Percentiles rank a stretch among this genome's conserved stretches.
These are phyloP conservation scores for Lodderomyces pseudojiufengensis DNA, from an alignment of 1,139 yeast genomes.

Conservation along the genomic window DNA sequence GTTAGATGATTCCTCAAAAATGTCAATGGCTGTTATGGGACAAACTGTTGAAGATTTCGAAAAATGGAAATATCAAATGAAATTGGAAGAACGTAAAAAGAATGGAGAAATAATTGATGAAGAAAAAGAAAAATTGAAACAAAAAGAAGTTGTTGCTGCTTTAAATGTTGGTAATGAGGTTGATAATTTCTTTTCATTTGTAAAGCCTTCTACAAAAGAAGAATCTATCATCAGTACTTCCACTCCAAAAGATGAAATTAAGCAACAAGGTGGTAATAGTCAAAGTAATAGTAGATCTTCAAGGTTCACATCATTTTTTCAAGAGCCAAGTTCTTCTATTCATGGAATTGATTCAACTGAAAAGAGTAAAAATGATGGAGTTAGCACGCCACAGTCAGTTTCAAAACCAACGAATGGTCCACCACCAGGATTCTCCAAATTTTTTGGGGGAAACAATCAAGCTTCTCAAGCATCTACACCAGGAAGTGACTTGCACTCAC, in stretches of 20 bases:
- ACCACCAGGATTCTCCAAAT: conserved; percentile 17
- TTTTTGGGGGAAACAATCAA: conserved; percentile 11
- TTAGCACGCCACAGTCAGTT: conserved; percentile 3
- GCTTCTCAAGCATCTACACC: conserved; percentile 4
- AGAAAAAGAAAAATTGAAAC: conserved; percentile 15
- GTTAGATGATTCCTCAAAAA: conserved; percentile 21
- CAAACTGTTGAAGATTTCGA: conserved; percentile 70
- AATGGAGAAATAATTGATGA: conserved; percentile 42
- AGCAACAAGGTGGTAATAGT: no score
- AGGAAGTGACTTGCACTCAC: no score
- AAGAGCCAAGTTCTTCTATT: conserved; percentile 7
- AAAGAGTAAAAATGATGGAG: conserved; percentile 5
- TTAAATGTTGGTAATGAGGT: conserved; percentile 41
- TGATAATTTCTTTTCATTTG: conserved; percentile 51
- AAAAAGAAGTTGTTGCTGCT: conserved; percentile 14
- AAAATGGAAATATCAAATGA: conserved; percentile 63
- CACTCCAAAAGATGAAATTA: no score
- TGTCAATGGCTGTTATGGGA: conserved; percentile 31
- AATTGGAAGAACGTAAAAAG: conserved; percentile 50
- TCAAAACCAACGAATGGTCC: conserved; percentile 9
- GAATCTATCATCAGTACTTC: no score
- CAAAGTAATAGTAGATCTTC: conserved; percentile 31
- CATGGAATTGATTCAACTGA: neutral
- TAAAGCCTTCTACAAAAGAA: conserved; percentile 24
- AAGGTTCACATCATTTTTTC: conserved; percentile 46